Base-by-base conservation (phyloP, 305 asterid genomes). In the Withania somnifera region DNA sequence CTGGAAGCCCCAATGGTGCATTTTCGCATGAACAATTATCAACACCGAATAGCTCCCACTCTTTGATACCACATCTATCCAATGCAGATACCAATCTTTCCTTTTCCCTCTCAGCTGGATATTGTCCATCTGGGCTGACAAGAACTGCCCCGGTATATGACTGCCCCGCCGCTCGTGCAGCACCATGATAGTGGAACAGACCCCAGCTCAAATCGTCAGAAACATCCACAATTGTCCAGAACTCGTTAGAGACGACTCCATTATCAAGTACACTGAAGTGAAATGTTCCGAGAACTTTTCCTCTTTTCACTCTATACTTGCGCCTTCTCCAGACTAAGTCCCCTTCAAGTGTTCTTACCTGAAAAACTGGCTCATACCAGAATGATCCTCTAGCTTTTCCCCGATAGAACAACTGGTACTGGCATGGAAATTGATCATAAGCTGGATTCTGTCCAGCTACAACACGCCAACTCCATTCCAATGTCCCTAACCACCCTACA, bases 401-500 rank as follows among this genome's bases (percentile, higher is more conserved):
- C 85, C 98, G 77, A 60, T 93, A 95, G 87, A 92, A 95, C 50
- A 95, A 82, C 87, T 95, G 99, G 88, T 89, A 93, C 85, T 93
- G 99, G 87, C 99, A 95, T 15, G 99, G 99, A 57, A 93, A 95
- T 84, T 93, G 98, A 84, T 95, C 99, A 75, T 95, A 95, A 22
- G 99, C 98, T 0, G 99, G 99, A 89, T 95, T 95, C 83, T 95
- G 98, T 52, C 99, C 99, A 0, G 97, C 94, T 53, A 92, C 95
- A 24, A 95, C 97, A 1, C 97, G 91, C 99, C 99, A 95, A 85
- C 99, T 95, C 98, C 97, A 95, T 2, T 90, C 92, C 84, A 90
- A 85, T 32, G 73, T 85, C 82, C 98, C 97, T 73, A 92, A 87
- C 98, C 97, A 95, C 8, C 97, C 99, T 66, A 93, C 92, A 3